Percentiles rank a stretch among this genome's conserved stretches.
These are phyloP conservation scores for Penicillium sp. DNA, from an alignment of 2,329 filamentous ascomycete genomes.

Conservation along the genomic window DNA sequence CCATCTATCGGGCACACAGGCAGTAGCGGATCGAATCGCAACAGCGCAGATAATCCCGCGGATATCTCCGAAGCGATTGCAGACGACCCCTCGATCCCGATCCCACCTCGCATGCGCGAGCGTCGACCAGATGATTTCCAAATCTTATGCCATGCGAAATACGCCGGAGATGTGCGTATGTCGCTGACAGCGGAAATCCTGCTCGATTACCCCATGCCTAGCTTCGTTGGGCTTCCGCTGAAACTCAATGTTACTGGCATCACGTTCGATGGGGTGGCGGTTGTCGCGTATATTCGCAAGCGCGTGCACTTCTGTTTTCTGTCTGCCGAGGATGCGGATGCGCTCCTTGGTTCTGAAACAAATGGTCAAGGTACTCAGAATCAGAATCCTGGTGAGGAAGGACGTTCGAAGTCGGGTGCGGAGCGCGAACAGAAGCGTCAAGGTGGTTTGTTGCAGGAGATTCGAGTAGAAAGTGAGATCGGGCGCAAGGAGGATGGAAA, in stretches of 20 bases:
- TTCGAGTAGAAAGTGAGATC: slow-evolving; percentile 96
- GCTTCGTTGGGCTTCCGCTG: slow-evolving; percentile 92
- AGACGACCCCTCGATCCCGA: slow-evolving; percentile 27
- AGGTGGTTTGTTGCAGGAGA: slow-evolving; percentile 84
- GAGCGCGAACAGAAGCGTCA: slow-evolving; percentile 47
- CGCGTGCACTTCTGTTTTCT: slow-evolving; percentile 92
- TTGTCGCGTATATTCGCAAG: slow-evolving; percentile 86
- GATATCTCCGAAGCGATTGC: slow-evolving; percentile 23
- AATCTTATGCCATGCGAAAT: slow-evolving; percentile 86
- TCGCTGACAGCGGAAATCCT: slow-evolving; percentile 93
- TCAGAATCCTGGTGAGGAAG: slow-evolving; percentile 26
- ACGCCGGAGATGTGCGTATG: slow-evolving; percentile 82
- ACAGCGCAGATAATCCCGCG: slow-evolving; percentile 23
- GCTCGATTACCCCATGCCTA: slow-evolving; percentile 97
- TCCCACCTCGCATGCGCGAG: slow-evolving; percentile 64
- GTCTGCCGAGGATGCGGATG: slow-evolving; percentile 84
- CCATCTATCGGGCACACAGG: slow-evolving; percentile 25
- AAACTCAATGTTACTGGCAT: slow-evolving; percentile 93
- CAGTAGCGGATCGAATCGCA: slow-evolving; percentile 27
- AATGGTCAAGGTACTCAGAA: slow-evolving; percentile 33
- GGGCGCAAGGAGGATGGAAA: slow-evolving; percentile 87
- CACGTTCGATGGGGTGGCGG: slow-evolving; percentile 91
- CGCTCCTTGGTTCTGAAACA: slow-evolving; percentile 61
- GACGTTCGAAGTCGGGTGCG: slow-evolving; percentile 35
- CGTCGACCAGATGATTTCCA: slow-evolving; percentile 84